Evolutionary conservation across 2,329 filamentous ascomycete species (phyloP).

Genomic region (Onygenales sp.): DNA sequence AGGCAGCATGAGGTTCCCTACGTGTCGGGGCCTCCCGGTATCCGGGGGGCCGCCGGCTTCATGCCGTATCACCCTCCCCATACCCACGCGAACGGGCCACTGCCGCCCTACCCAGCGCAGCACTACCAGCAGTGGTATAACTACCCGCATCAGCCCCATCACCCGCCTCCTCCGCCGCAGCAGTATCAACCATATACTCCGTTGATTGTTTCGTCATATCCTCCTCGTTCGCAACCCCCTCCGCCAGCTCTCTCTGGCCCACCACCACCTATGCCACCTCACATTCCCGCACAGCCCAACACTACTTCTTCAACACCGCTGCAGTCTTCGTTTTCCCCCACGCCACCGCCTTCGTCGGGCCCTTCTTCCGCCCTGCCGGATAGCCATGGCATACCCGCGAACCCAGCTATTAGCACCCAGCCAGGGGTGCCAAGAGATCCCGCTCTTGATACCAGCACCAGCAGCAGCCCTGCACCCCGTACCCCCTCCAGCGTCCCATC

Average conservation of each 20-base stretch:
- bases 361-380: slow-evolving; percentile 20
- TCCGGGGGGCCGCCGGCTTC: slow-evolving; percentile 50
- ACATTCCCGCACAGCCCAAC: slow-evolving; percentile 26
- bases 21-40: slow-evolving; percentile 36
- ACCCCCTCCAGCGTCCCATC: slow-evolving; percentile 14
- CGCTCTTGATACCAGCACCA: slow-evolving; percentile 11
- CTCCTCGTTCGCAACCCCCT: slow-evolving; percentile 33
- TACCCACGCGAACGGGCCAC: slow-evolving; percentile 43
- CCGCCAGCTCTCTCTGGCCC: slow-evolving; percentile 25
- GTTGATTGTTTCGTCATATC: slow-evolving; percentile 35
- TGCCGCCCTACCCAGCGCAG: slow-evolving; percentile 35
- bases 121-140: slow-evolving; percentile 38
- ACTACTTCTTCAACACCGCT: slow-evolving; percentile 26
- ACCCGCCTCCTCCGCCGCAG: slow-evolving; percentile 31
- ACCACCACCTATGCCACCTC: slow-evolving; percentile 17
- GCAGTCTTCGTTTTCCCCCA: slow-evolving; percentile 20
- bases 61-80: slow-evolving; percentile 47
- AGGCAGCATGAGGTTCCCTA: slow-evolving; percentile 39
- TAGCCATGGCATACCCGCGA: slow-evolving; percentile 17
- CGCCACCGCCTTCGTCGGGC: slow-evolving; percentile 24
- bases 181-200: slow-evolving; percentile 33
- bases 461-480: slow-evolving; percentile 23
- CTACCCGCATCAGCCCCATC: slow-evolving; percentile 29
- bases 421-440: slow-evolving; percentile 11
- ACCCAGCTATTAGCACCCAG: slow-evolving; percentile 17